Percentiles rank a stretch among this genome's conserved stretches.
These are phyloP conservation scores for Cryptomeria japonica DNA, from an alignment of 75 land plant species.

Conservation along the genomic window DNA sequence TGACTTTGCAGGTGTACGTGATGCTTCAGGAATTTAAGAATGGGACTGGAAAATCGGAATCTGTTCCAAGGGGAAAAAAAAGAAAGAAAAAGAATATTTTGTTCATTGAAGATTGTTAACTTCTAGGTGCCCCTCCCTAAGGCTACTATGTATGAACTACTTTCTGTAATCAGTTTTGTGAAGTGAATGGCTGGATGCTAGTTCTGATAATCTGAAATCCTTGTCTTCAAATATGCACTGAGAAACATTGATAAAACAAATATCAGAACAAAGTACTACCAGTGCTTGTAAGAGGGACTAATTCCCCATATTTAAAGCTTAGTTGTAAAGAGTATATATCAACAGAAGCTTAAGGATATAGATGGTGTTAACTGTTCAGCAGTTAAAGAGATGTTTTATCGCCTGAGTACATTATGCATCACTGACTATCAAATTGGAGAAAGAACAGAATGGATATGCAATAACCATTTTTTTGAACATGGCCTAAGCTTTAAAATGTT, in stretches of 20 bases:
- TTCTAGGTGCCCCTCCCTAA: not conserved
- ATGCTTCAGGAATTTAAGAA: slow-evolving; percentile 52
- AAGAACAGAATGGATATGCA: not conserved
- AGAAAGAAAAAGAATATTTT: not conserved
- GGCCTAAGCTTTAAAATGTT: not conserved
- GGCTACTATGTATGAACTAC: not conserved
- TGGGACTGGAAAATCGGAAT: slow-evolving; percentile 2
- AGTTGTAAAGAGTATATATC: not conserved
- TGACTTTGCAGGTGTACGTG: slow-evolving; percentile 47
- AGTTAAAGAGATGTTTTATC: not conserved
- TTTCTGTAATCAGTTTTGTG: not conserved
- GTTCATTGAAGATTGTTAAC: not conserved
- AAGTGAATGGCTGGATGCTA: not conserved
- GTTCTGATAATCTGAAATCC: not conserved
- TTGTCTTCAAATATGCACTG: not conserved
- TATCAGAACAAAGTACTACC: not conserved
- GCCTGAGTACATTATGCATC: not conserved
- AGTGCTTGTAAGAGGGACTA: not conserved
- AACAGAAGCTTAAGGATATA: not conserved
- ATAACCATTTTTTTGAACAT: not conserved
- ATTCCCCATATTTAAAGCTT: not conserved
- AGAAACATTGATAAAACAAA: not conserved
- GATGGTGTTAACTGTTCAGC: not conserved
- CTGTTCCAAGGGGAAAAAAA: not conserved
- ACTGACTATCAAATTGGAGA: not conserved